Conservation (phyloP, 2,329 filamentous ascomycete genomes). For the Phyllosticta citribraziliensis region DNA sequence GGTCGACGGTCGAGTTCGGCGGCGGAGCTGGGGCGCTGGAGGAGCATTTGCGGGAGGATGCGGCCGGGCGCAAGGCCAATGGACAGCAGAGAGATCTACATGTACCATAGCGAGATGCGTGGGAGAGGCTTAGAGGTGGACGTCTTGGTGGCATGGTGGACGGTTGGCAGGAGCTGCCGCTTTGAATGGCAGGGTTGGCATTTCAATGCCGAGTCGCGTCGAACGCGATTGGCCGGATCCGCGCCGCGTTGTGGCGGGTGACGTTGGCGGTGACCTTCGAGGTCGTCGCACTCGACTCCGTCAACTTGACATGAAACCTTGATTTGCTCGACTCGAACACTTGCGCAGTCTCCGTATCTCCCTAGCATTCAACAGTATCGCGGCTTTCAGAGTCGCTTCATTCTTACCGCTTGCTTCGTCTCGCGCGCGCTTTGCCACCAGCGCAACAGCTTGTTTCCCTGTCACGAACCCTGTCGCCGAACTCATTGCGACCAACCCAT, state of each 20-base stretch:
- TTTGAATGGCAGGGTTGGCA: background rate
- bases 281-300: background rate
- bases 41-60: conserved; percentile 20
- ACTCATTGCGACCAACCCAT: background rate
- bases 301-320: background rate
- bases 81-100: background rate
- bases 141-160: conserved; percentile 24
- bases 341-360: background rate
- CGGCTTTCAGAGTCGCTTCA: background rate
- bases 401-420: background rate
- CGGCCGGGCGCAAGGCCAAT: background rate
- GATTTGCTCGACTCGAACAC: background rate
- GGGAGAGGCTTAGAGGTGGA: conserved; percentile 14
- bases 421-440: background rate
- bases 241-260: background rate
- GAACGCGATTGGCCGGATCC: background rate
- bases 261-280: background rate
- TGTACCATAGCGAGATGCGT: conserved; percentile 3
- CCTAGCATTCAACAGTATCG: background rate
- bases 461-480: background rate
- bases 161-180: conserved; percentile 12
- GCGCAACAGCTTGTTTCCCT: background rate
- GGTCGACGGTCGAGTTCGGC: conserved; percentile 12
- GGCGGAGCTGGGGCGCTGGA: conserved; percentile 22
- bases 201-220: conserved; percentile 8